A percentile compares a stretch with the other conserved stretches of the same genome.
phyloP scores from a whole-genome alignment of 2,329 filamentous ascomycete species.

The Tolypocladium ophioglossoides region DNA sequence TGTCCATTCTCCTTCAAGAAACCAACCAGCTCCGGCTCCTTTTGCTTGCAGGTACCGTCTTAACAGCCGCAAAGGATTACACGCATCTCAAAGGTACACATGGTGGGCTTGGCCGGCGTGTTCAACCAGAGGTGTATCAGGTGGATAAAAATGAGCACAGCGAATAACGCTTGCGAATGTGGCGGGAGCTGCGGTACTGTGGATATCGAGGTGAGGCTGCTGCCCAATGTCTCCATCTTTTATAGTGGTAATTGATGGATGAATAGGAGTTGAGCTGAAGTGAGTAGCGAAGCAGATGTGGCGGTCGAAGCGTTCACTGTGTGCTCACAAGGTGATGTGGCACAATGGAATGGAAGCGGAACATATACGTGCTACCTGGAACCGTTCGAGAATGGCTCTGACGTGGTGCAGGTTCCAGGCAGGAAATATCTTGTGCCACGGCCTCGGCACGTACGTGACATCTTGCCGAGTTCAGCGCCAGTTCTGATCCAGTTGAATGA shows the following conservation, averaged over 20 bases:
- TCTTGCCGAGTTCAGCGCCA: not conserved
- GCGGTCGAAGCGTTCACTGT: not conserved
- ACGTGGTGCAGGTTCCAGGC: not conserved
- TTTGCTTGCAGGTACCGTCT: constrained; percentile 1
- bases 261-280: not conserved
- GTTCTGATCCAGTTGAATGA: not conserved
- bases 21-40: not conserved
- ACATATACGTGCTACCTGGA: not conserved
- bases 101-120: not conserved
- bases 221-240: not conserved
- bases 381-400: not conserved
- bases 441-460: not conserved
- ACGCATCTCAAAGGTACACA: constrained; percentile 3
- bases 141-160: no score
- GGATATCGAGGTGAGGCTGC: not conserved
- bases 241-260: no score
- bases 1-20: not conserved
- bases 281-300: not conserved
- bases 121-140: not conserved
- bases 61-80: constrained; percentile 3
- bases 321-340: not conserved
- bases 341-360: not conserved
- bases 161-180: not conserved
- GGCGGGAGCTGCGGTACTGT: no score
- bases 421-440: not conserved